Evolutionary conservation across 1,284 basidiomycete species (phyloP), one percentile per base, ranked within the genome.

Genomic region (Anthracocystis walkeri): DNA sequence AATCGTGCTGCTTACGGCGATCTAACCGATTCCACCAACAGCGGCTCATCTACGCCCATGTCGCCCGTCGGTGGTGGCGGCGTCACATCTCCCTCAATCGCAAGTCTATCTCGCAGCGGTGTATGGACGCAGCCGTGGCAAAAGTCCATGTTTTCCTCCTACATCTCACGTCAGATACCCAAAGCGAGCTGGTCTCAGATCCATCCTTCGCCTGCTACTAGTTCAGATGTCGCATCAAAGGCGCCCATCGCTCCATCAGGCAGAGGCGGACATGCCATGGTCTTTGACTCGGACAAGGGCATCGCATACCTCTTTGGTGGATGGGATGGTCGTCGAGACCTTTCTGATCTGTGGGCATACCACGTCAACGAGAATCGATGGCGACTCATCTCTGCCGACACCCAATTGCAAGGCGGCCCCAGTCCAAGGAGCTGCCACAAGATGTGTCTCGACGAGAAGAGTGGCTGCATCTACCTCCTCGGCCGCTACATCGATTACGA

Each of bases 291-390:
- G 31, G 87, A 88, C 12, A 88, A 88, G 41, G 89, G 89, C 6
- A 85, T 89, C 48, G 89, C 93, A 14, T 93, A 93, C 81, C 87
- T 94, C 18, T 90, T 92, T 66, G 93, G 93, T 1, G 93, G 93
- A 0, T 94, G 90, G 90, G 89, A 93, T 72, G 92, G 93, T 3
- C 85, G 88, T 62, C 55, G 62, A 14, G 85, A 90, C 63, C 87
- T 94, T 16, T 90, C 91, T 72, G 93, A 94, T 82, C 90, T 94
- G 65, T 93, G 92, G 92, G 88, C 88, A 45, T 94, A 92, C 83
- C 87, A 89, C 67, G 88, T 92, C 79, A 86, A 85, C 44, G 86
- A 88, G n/a, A 89, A 89, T 53, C 86, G 87, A 54, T 94, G 93
- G 93, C 86, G 86, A 6, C 77, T 90, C 25, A 86, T 93, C 54